A percentile compares a stretch with the other conserved stretches of the same genome.
These are phyloP conservation scores for Paraleonurus japonicus DNA, from an alignment of 257 asterid genomes.

Conservation along the genomic window DNA sequence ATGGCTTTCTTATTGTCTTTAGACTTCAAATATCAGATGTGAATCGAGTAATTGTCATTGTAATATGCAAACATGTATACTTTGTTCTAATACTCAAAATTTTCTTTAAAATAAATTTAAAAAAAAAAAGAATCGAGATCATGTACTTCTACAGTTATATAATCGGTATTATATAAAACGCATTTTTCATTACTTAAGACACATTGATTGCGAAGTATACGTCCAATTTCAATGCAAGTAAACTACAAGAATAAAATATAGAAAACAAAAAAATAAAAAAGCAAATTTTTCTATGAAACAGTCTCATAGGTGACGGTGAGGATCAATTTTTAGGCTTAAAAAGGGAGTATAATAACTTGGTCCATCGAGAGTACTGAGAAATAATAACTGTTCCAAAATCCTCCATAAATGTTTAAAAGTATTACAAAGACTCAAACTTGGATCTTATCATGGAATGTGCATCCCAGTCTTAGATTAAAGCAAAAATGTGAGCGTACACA, in stretches of 20 bases:
- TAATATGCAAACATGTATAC: too few relatives aligned
- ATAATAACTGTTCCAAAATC: constrained; percentile 24
- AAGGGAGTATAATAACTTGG: too few relatives aligned
- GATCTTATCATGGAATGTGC: not conserved
- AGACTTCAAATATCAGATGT: not conserved
- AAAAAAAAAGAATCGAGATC: not conserved
- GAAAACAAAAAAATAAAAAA: too few relatives aligned
- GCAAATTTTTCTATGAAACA: too few relatives aligned
- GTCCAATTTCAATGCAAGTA: not conserved
- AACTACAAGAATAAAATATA: not conserved
- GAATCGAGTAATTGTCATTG: not conserved
- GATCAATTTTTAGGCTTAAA: too few relatives aligned
- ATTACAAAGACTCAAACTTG: constrained; percentile 27
- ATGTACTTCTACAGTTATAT: not conserved
- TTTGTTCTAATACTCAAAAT: not conserved
- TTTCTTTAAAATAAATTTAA: too few relatives aligned
- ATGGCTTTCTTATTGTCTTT: not conserved
- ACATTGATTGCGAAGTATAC: not conserved
- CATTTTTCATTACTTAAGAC: not conserved
- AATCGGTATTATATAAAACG: not conserved
- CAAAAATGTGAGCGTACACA: constrained; percentile 30
- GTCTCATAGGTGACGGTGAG: too few relatives aligned
- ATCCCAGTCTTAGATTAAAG: constrained; percentile 14
- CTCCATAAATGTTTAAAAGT: constrained; percentile 32
- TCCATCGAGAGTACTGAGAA: not conserved